Evolutionary conservation across 2,329 filamentous ascomycete species (phyloP).

Genomic region (Tolypocladium sp.): DNA sequence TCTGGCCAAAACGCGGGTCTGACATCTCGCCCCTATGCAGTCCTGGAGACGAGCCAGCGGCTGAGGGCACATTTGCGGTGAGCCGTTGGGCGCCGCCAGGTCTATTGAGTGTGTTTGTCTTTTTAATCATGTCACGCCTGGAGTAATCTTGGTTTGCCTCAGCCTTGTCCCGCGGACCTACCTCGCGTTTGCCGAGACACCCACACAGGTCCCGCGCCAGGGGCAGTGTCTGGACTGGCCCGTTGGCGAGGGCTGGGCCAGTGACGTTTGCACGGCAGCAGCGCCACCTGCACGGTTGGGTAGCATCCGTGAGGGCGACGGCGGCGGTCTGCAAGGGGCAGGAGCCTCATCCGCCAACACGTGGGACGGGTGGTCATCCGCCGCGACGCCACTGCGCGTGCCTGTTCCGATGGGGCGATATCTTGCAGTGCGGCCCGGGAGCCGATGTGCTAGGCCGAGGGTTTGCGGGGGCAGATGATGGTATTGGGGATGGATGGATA

Average conservation of each 20-base stretch:
- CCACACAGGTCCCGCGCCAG: neutral
- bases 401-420: neutral
- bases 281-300: neutral
- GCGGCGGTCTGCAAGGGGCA: neutral
- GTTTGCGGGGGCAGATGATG: neutral
- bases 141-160: neutral
- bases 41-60: neutral
- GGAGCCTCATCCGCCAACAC: neutral
- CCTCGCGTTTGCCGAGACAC: neutral
- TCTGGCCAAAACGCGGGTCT: neutral
- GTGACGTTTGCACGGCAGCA: neutral
- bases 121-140: neutral
- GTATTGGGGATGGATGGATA: neutral
- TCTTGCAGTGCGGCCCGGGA: neutral
- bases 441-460: neutral
- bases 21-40: neutral
- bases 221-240: neutral
- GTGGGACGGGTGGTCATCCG: neutral
- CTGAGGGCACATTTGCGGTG: neutral
- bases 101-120: slow-evolving; percentile 3
- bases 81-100: neutral
- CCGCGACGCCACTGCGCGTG: neutral
- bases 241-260: neutral
- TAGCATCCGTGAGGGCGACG: neutral
- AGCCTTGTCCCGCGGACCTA: neutral